Evolutionary conservation across 495 filamentous ascomycete genomes (phyloP), one percentile per base, ranked within the genome.

Genomic region (Trypethelium eluteriae): DNA sequence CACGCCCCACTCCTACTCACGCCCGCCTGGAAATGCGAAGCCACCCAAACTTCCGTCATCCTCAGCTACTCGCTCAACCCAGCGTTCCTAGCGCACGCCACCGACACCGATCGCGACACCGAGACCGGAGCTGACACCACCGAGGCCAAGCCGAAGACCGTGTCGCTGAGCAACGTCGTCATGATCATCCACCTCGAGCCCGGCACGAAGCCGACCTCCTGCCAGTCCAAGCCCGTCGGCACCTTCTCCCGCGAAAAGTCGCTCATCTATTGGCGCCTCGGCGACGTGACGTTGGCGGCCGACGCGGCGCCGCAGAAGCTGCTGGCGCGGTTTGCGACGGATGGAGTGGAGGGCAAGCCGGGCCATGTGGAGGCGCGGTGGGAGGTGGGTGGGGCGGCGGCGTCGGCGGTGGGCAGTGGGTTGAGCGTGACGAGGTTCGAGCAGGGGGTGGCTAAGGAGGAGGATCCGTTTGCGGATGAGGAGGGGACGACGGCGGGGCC

Each of bases 41-140:
- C 87, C 46, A 85, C 87, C 62, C 92, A 96, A 73, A 84, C 91
- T 34, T 91, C 88, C 53, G 86, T 94, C 32, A 85, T 97, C 35
- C 77, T 98, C 18, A 86, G 86, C 74, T 98, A 96, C 76, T 85
- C 87, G 2, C 80, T 93, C n/a, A 96, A 98, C 75, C 89, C 92
- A 0, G 77, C 80, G 9, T 91, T 88, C 71, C 70, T 73, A 41
- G 75, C 77, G 38, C 53, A 50, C 38, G 67, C 62, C 62, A 56
- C 63, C 38, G n/a, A 6, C 16, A 6, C 35, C 35, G 4, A 16
- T 34, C 4, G n/a, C 4, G 16, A 56, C 46, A 18, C 63, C 9
- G 72, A 74, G 6, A 64, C 63, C 16, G 72, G 69, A 32, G 16
- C 49, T 16, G 49, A 53, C 9, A 18, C 49, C 9, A 18, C 7